Conservation (phyloP, 495 filamentous ascomycete species). For the Neurospora pannonica region DNA sequence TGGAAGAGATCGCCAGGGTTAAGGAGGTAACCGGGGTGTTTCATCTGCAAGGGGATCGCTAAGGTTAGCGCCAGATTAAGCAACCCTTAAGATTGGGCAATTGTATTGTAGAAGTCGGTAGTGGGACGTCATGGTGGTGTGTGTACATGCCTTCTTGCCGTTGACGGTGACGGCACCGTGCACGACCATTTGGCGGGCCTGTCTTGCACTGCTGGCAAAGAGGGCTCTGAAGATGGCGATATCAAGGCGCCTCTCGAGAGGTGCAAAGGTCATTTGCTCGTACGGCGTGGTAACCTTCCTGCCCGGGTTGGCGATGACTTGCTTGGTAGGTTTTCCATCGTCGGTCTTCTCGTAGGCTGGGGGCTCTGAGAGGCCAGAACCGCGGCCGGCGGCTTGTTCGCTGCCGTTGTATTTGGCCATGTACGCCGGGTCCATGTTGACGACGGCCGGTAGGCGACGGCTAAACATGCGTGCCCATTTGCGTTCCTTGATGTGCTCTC, state of each 20-base stretch:
- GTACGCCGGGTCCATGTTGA: conserved; percentile 70
- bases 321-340: background rate
- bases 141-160: conserved; percentile 68
- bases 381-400: conserved; percentile 68
- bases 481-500: conserved; percentile 81
- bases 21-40: conserved; percentile 83
- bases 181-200: conserved; percentile 87
- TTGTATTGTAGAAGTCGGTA: background rate
- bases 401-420: conserved; percentile 75
- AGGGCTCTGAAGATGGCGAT: conserved; percentile 84
- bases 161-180: conserved; percentile 94
- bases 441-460: conserved; percentile 62
- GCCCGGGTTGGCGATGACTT: background rate
- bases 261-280: conserved; percentile 87
- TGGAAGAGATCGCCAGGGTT: conserved; percentile 98
- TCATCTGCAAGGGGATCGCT: conserved; percentile 51
- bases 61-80: conserved; percentile 3
- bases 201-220: conserved; percentile 89
- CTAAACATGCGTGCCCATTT: conserved; percentile 92
- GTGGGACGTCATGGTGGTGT: background rate
- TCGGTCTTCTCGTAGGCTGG: background rate
- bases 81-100: background rate
- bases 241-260: conserved; percentile 81
- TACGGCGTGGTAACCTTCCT: conserved; percentile 52
- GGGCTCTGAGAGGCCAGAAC: conserved; percentile 45